A percentile compares a stretch with the other conserved stretches of the same genome.
These are phyloP conservation scores for Neurospora sp. DNA, from an alignment of 2,329 filamentous ascomycete genomes.

Conservation along the genomic window DNA sequence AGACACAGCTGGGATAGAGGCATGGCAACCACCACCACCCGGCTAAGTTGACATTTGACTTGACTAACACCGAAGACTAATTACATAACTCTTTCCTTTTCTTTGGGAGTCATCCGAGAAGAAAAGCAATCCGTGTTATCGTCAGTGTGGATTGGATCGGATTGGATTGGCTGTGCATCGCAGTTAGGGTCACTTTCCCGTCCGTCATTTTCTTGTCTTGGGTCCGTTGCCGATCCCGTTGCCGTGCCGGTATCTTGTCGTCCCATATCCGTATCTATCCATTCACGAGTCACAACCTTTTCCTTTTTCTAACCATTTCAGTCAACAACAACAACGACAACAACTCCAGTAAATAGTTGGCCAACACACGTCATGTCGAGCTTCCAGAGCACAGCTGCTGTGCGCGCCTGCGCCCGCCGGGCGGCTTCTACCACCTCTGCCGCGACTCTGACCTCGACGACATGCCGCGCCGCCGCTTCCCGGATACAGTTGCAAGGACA, in stretches of 20 bases:
- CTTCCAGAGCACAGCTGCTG: constrained; percentile 37
- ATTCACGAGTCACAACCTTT: neutral
- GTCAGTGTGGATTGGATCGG: neutral
- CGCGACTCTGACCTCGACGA: constrained; percentile 4
- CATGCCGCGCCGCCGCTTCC: neutral
- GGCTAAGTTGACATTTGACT: neutral
- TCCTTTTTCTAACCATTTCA: neutral
- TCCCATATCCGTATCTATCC: neutral
- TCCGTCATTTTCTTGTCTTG: neutral
- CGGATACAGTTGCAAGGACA: constrained; percentile 7
- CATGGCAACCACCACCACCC: neutral
- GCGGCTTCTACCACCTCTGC: constrained; percentile 14
- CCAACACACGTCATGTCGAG: constrained; percentile 35
- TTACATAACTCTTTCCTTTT: neutral
- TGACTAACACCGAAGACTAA: neutral
- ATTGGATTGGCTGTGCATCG: neutral
- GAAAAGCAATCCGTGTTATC: neutral
- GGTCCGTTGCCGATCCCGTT: neutral
- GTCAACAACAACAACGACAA: neutral
- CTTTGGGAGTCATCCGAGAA: neutral
- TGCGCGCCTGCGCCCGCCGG: constrained; percentile 30
- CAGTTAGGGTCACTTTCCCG: neutral
- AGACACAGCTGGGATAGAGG: no score
- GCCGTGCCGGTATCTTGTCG: neutral
- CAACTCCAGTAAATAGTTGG: neutral